Conservation (phyloP, 768 basidiomycete genomes). For the Melanogaster broomeanus region DNA sequence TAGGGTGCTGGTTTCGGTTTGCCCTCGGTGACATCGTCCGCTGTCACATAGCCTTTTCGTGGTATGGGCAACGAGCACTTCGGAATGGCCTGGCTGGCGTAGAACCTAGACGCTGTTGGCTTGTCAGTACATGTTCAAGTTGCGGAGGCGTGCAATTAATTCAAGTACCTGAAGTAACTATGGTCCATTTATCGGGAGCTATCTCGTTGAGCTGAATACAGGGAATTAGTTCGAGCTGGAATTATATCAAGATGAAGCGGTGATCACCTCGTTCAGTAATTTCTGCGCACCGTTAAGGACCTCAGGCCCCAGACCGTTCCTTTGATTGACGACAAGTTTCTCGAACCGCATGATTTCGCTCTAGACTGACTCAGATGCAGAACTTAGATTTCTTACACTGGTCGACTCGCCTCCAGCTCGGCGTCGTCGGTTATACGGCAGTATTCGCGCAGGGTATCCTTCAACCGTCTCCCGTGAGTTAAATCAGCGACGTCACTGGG, state of each 20-base stretch:
- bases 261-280: constrained; percentile 54
- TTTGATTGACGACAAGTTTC: constrained; percentile 59
- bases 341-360: constrained; percentile 78
- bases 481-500: constrained; percentile 56
- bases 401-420: constrained; percentile 51
- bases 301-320: constrained; percentile 48
- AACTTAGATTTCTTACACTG: neutral
- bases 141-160: neutral
- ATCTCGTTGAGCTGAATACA: constrained; percentile 22
- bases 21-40: constrained; percentile 61
- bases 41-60: constrained; percentile 64
- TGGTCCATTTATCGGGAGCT: constrained; percentile 61
- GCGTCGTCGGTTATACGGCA: constrained; percentile 62
- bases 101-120: constrained; percentile 67
- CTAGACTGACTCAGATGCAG: constrained; percentile 32
- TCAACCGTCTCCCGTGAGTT: constrained; percentile 75
- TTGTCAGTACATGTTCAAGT: neutral
- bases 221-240: neutral
- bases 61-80: constrained; percentile 64
- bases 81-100: constrained; percentile 65
- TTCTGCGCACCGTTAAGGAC: constrained; percentile 65
- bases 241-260: neutral
- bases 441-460: constrained; percentile 72
- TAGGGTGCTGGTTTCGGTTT: constrained; percentile 93
- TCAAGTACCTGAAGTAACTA: constrained; percentile 70